Evolutionary conservation across 1,284 basidiomycete genomes (phyloP).

Genomic region (Crepidotus sp.): DNA sequence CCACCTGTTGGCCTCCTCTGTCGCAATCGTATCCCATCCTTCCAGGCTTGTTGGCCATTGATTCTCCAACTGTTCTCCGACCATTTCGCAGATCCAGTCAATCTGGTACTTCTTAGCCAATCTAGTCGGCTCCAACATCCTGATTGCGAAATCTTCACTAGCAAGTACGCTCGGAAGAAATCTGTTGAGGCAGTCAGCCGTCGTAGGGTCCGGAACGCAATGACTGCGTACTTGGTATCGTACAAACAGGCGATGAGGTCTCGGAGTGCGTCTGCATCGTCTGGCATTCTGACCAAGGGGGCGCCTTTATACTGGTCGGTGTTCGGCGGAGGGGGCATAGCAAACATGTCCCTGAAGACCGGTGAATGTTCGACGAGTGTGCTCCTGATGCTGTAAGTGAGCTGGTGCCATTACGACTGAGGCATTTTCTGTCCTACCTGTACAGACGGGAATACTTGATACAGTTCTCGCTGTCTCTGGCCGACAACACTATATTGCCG

Average conservation of each 20-base stretch:
- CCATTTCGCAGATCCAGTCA: constrained; percentile 6
- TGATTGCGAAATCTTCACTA: not conserved
- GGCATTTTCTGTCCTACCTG: not conserved
- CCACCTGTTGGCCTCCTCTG: not conserved
- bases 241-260: not conserved
- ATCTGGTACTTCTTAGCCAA: constrained; percentile 11
- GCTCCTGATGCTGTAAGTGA: not conserved
- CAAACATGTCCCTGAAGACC: constrained; percentile 2
- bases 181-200: not conserved
- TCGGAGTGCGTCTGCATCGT: not conserved
- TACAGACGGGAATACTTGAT: not conserved
- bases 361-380: not conserved
- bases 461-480: not conserved
- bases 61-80: not conserved
- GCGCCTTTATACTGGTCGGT: not conserved
- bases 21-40: not conserved
- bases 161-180: not conserved
- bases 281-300: constrained; percentile 3
- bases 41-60: constrained; percentile 1
- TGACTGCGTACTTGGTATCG: not conserved
- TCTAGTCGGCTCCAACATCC: not conserved
- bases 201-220: not conserved
- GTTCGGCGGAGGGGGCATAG: not conserved
- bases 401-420: not conserved
- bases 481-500: constrained; percentile 1